Conservation (phyloP, 73 alveolate species). For the Paramecium pentaurelia region DNA sequence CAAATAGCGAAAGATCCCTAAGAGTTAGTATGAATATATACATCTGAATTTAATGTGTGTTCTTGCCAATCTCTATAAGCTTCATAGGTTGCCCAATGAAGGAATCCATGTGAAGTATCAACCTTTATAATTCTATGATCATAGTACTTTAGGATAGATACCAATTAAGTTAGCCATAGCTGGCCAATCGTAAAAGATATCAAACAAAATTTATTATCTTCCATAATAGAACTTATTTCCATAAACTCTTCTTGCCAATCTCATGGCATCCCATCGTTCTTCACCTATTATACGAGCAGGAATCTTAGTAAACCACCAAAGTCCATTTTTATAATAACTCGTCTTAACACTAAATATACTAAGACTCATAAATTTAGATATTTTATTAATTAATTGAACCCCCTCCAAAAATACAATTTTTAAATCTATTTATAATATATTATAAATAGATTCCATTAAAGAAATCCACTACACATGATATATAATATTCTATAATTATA, state of each 20-base stretch:
- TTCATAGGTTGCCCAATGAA: constrained; percentile 49
- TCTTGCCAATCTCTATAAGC: constrained; percentile 62
- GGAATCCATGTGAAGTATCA: constrained; percentile 62
- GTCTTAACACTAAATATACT: constrained; percentile 48
- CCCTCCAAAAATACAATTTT: background rate
- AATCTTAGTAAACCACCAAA: constrained; percentile 64
- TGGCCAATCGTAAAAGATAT: constrained; percentile 57
- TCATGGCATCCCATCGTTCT: constrained; percentile 58
- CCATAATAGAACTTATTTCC: constrained; percentile 57
- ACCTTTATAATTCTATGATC: background rate
- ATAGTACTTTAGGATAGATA: constrained; percentile 50
- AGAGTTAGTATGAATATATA: background rate
- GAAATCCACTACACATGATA: background rate
- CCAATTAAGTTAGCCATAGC: constrained; percentile 59
- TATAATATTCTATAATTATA: background rate
- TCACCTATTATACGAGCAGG: constrained; percentile 55
- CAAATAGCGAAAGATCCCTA: constrained; percentile 62
- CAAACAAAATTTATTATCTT: constrained; percentile 50
- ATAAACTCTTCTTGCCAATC: constrained; percentile 52
- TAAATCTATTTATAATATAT: background rate
- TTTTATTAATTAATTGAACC: background rate
- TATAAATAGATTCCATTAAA: background rate
- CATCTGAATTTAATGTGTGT: constrained; percentile 59
- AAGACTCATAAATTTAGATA: constrained; percentile 5
- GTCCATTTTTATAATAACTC: constrained; percentile 53